Base-by-base conservation (phyloP, 2,329 filamentous ascomycete species). In the Pezicula rhizophila region DNA sequence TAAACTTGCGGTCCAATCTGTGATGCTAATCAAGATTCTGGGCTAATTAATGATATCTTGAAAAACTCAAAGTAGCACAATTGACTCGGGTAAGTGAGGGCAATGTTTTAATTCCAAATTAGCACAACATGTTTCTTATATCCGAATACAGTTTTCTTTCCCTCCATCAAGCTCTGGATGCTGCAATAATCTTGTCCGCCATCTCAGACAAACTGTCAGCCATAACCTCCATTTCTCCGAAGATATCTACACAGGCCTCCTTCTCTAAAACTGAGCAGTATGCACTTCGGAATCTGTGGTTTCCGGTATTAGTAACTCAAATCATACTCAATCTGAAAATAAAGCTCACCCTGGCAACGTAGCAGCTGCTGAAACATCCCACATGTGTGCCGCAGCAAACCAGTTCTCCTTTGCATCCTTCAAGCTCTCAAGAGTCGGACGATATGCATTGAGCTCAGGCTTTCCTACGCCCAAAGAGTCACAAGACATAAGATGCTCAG, bases 331-430 rank as follows among this genome's bases (percentile, higher is more conserved):
- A 18, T 12, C 8, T 15, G 14, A 12, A 7, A 41, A 41, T 20
- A 17, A 20, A 17, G 23, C 38, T 12, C 20, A 41, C 38, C 38
- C 38, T 17, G 18, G n/a, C 38, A 17, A 20, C 12, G 14, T 41
- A 6, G 78, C 77, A 3, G 76, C 74, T n/a, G 70, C 23, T 23
- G 23, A 68, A 1, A 77, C 76, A 65, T 82, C 78, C 78, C 78
- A 81, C 69, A 76, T 75, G 62, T 81, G 78, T 18, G 76, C 78
- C 1, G 78, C 78, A 1, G 75, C 78, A 59, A 80, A 80, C 77
- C 77, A 80, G 41, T 69, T 69, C 51, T 72, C 64, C 31, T 52
- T 52, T 0, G 64, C 62, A 0, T 57, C 55, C 1, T 56, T 68
- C 47, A 79, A 70, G 42, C 59, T 61, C 17, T 68, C 66, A 26